A percentile compares a stretch with the other conserved stretches of the same genome.
Conservation (phyloP, 179 eudicot species). For the Camellia oleifera region DNA sequence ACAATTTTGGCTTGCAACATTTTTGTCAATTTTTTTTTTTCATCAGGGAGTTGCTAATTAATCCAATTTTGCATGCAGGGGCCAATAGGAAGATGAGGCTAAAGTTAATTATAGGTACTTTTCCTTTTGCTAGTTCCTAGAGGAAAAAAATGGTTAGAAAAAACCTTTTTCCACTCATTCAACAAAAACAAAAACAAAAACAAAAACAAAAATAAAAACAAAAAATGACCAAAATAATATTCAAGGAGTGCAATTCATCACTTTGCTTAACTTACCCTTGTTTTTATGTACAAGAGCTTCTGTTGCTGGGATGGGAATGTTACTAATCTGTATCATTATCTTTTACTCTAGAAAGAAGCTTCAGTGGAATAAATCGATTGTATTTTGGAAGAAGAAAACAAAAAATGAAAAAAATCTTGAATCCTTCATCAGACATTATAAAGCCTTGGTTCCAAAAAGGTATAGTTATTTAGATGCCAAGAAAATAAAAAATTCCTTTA, state of each 20-base stretch:
- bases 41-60: not conserved
- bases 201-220: no score
- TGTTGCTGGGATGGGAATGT: not conserved
- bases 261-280: not conserved
- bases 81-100: not conserved
- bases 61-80: not conserved
- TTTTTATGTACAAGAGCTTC: not conserved
- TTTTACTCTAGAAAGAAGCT: not conserved
- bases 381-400: not conserved
- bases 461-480: slow-evolving; percentile 22
- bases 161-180: no score
- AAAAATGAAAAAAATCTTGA: slow-evolving; percentile 6
- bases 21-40: not conserved
- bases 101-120: not conserved
- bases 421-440: slow-evolving; percentile 1
- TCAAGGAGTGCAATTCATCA: not conserved
- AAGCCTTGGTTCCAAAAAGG: slow-evolving; percentile 23
- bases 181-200: no score
- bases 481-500: slow-evolving; percentile 24
- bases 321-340: not conserved
- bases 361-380: not conserved
- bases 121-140: not conserved
- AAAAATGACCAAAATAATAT: not conserved
- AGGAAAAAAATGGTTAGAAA: no score
- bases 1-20: not conserved